Evolutionary conservation across 768 basidiomycete genomes (phyloP).

Genomic region (Rhodotorula babjevae): DNA sequence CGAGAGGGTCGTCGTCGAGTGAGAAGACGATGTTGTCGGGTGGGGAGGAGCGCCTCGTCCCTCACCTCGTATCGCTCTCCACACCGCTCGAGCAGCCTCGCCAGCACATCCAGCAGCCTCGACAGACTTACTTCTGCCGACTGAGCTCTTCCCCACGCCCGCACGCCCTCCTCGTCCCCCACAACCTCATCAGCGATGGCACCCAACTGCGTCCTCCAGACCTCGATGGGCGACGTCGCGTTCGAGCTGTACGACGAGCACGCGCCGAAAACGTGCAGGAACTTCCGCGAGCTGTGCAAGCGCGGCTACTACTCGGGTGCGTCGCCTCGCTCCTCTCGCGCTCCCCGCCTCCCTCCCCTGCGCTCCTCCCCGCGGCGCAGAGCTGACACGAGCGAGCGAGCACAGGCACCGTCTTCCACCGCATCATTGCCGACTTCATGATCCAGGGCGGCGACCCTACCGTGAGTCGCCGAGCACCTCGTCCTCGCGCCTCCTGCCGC

Average conservation of each 20-base stretch:
- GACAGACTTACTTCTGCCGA: too few relatives aligned
- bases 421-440: slow-evolving; percentile 96
- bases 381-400: neutral
- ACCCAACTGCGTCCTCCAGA: slow-evolving; percentile 6
- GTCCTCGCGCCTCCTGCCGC: too few relatives aligned
- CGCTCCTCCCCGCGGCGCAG: neutral
- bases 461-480: too few relatives aligned
- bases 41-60: too few relatives aligned
- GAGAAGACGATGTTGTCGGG: too few relatives aligned
- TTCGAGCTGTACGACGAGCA: slow-evolving; percentile 39
- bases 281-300: slow-evolving; percentile 75
- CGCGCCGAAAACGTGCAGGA: slow-evolving; percentile 73
- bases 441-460: slow-evolving; percentile 59
- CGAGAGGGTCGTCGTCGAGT: too few relatives aligned
- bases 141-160: too few relatives aligned
- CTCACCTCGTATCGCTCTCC: too few relatives aligned
- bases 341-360: too few relatives aligned
- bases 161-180: neutral
- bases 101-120: neutral
- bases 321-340: neutral
- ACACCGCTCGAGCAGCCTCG: too few relatives aligned
- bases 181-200: neutral
- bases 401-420: slow-evolving; percentile 76
- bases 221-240: slow-evolving; percentile 8
- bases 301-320: slow-evolving; percentile 68